phyloP scores from a whole-genome alignment of 148 eudicot genomes.

The Nyssa sinensis region DNA sequence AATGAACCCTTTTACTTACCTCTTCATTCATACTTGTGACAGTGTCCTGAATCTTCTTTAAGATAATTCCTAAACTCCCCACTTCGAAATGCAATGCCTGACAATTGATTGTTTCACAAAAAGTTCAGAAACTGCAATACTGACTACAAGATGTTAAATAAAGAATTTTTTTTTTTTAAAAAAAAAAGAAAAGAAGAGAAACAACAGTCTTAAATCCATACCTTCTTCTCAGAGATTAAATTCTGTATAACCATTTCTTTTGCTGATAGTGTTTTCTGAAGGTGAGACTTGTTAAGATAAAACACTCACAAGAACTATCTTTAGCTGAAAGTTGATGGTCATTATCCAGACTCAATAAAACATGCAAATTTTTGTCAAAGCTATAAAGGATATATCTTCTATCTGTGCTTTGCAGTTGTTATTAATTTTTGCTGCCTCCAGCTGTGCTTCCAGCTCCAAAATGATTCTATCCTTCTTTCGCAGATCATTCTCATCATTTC shows the following conservation, averaged over 20 bases:
- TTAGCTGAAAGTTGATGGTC: neutral
- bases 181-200: neutral
- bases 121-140: neutral
- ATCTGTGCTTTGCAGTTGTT: slow-evolving; percentile 27
- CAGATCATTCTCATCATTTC: slow-evolving; percentile 38
- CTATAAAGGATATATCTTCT: slow-evolving; percentile 50
- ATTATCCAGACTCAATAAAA: neutral
- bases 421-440: slow-evolving; percentile 40
- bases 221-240: slow-evolving; percentile 56
- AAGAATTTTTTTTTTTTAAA: no score
- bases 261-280: slow-evolving; percentile 41
- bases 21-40: slow-evolving; percentile 43
- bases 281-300: slow-evolving; percentile 47
- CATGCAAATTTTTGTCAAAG: slow-evolving; percentile 7
- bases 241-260: slow-evolving; percentile 51
- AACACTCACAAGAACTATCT: slow-evolving; percentile 3
- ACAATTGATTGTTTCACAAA: slow-evolving; percentile 1
- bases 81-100: slow-evolving; percentile 55
- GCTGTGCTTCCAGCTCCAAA: slow-evolving; percentile 41
- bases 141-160: neutral
- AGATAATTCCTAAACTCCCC: slow-evolving; percentile 35
- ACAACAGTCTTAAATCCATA: slow-evolving; percentile 11
- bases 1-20: slow-evolving; percentile 22
- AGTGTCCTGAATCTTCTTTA: slow-evolving; percentile 48
- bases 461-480: slow-evolving; percentile 41